A percentile compares a stretch with the other conserved stretches of the same genome.
These are phyloP conservation scores for Penicillium occitanis DNA, from an alignment of 2,329 filamentous ascomycete species.

Conservation along the genomic window DNA sequence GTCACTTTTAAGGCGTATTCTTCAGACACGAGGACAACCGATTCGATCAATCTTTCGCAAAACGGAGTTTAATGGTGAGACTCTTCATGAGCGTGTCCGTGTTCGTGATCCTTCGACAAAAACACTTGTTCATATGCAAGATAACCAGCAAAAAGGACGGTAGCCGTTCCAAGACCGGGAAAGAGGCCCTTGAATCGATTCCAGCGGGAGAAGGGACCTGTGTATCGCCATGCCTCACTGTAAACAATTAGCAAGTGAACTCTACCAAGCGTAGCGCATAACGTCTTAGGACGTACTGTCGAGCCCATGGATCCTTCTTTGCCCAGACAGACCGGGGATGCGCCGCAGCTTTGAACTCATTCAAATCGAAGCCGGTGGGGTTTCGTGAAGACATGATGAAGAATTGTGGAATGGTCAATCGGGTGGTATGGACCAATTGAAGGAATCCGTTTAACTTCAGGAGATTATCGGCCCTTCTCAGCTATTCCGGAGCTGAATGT, in stretches of 20 bases:
- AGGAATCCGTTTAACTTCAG: background rate
- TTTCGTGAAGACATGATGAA: constrained; percentile 56
- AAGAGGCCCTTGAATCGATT: constrained; percentile 87
- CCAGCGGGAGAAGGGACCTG: constrained; percentile 78
- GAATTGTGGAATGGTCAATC: constrained; percentile 5
- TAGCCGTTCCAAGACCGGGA: constrained; percentile 88
- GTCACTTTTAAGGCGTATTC: constrained; percentile 24
- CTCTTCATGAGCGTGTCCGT: constrained; percentile 43
- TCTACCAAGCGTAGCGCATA: too few species aligned
- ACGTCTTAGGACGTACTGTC: constrained; percentile 51
- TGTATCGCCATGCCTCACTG: constrained; percentile 95
- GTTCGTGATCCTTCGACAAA: constrained; percentile 66
- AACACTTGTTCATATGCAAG: constrained; percentile 88
- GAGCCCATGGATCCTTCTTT: constrained; percentile 61
- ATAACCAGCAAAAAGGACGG: constrained; percentile 86
- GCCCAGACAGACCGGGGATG: constrained; percentile 54
- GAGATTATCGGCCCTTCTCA: background rate
- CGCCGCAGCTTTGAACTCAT: constrained; percentile 72
- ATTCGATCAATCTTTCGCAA: constrained; percentile 23
- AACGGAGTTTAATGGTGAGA: constrained; percentile 18
- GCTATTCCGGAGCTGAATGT: constrained; percentile 11
- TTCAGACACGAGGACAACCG: constrained; percentile 25
- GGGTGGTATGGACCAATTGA: constrained; percentile 13
- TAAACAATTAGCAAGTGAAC: constrained; percentile 24
- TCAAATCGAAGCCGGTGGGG: constrained; percentile 90